Percentiles rank a stretch among this genome's conserved stretches.
Conservation (phyloP, 805 yeast species). For the Metschnikowia corniflorae region DNA sequence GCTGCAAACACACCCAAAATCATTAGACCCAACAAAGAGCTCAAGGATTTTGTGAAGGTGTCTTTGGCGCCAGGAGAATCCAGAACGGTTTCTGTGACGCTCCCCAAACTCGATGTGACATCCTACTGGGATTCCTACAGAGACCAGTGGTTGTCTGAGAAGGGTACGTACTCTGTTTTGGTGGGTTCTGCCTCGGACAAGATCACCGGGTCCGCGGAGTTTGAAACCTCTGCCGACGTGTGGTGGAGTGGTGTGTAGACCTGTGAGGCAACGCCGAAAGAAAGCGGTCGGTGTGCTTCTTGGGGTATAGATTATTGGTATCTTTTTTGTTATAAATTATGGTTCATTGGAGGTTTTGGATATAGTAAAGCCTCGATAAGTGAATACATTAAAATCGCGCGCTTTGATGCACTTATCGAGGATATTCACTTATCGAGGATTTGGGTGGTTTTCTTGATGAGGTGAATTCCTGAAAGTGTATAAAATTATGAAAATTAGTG, state of each 20-base stretch:
- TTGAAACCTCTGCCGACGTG: slow-evolving; percentile 7
- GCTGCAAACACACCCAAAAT: slow-evolving; percentile 18
- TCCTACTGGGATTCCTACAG: slow-evolving; percentile 30
- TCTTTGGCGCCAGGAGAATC: slow-evolving; percentile 18
- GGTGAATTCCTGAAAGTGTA: no score
- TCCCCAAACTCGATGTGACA: slow-evolving; percentile 25
- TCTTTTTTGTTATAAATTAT: no score
- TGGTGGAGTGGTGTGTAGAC: slow-evolving; percentile 15
- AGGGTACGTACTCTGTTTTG: slow-evolving; percentile 23
- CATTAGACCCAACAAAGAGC: slow-evolving; percentile 26
- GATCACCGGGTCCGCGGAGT: slow-evolving; percentile 11
- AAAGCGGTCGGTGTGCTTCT: no score
- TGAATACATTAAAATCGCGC: no score
- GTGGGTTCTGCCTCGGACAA: slow-evolving; percentile 21
- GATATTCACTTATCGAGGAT: no score
- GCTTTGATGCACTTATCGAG: no score
- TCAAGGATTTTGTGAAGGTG: slow-evolving; percentile 30
- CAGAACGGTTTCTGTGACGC: slow-evolving; percentile 15
- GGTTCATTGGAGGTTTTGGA: no score
- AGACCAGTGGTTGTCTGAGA: slow-evolving; percentile 25
- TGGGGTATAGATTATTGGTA: no score
- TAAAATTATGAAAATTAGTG: no score
- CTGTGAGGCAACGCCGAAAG: no score
- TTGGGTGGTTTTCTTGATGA: no score
- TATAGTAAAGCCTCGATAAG: no score